phyloP scores from a whole-genome alignment of 2,329 filamentous ascomycete species.

The Cercospora sojina region DNA sequence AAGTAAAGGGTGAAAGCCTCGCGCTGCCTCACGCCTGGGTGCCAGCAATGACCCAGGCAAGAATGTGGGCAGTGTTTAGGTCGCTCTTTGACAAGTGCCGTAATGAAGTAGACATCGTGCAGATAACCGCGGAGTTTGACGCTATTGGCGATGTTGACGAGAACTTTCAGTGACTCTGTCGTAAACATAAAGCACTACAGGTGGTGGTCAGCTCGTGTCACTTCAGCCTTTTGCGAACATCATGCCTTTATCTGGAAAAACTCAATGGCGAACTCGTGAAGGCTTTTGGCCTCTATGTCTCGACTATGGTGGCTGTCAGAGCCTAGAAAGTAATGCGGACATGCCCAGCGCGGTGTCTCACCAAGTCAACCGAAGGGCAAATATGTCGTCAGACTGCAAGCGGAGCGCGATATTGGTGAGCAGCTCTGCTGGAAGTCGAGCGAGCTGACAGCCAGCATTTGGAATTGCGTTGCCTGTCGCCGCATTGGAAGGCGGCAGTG shows the following conservation, averaged over 20 bases:
- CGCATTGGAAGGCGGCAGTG: not conserved
- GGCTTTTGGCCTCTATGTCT: too few relatives aligned
- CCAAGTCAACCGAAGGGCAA: too few relatives aligned
- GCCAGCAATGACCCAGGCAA: slow-evolving; percentile 19
- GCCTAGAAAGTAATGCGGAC: too few relatives aligned
- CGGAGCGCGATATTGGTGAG: slow-evolving; percentile 30
- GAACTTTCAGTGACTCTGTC: slow-evolving; percentile 30
- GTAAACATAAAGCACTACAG: slow-evolving; percentile 20
- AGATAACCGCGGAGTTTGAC: slow-evolving; percentile 28
- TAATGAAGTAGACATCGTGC: slow-evolving; percentile 29
- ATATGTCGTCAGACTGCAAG: slow-evolving; percentile 33
- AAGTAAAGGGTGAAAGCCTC: slow-evolving; percentile 32
- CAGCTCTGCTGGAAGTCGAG: slow-evolving; percentile 34
- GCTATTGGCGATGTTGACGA: slow-evolving; percentile 30
- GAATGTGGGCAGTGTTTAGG: slow-evolving; percentile 22
- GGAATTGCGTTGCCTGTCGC: not conserved
- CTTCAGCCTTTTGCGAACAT: not conserved
- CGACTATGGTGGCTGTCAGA: too few relatives aligned
- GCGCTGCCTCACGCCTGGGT: slow-evolving; percentile 26
- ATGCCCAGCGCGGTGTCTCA: too few relatives aligned
- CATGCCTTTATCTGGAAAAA: slow-evolving; percentile 22
- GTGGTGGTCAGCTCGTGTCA: not conserved
- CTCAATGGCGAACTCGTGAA: slow-evolving; percentile 34
- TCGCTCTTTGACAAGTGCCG: slow-evolving; percentile 25
- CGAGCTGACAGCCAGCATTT: slow-evolving; percentile 18